phyloP scores from a whole-genome alignment of 208 protist genomes.

The Plasmodiophora brassicae region DNA sequence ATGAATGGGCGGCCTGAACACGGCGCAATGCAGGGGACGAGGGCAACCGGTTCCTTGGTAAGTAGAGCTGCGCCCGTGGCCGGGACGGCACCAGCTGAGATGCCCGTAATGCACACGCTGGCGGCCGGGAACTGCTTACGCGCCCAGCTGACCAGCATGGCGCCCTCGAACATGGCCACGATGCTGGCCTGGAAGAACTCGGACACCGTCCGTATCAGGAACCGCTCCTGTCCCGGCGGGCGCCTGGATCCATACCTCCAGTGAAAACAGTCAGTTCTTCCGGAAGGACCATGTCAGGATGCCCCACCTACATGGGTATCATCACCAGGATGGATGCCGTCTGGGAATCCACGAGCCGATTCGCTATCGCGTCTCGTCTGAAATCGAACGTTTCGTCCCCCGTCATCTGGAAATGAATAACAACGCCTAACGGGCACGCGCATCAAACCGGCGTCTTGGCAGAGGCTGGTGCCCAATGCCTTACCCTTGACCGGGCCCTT shows the following conservation, averaged over 20 bases:
- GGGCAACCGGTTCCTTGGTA: not conserved
- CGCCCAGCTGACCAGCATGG: not conserved
- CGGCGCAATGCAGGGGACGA: not conserved
- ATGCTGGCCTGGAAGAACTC: not conserved
- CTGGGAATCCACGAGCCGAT: not conserved
- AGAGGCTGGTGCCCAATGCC: not conserved
- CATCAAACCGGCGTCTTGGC: too few species aligned
- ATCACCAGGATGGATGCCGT: slow-evolving; percentile 1
- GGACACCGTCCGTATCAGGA: not conserved
- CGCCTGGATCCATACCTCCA: not conserved
- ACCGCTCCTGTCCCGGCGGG: not conserved
- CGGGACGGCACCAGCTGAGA: not conserved
- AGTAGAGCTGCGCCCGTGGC: not conserved
- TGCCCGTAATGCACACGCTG: not conserved
- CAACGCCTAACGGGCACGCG: not conserved
- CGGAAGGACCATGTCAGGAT: not conserved
- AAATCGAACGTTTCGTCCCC: slow-evolving; percentile 9
- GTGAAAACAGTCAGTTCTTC: not conserved
- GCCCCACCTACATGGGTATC: not conserved
- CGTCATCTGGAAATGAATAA: slow-evolving; percentile 17
- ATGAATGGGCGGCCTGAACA: not conserved
- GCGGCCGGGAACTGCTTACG: not conserved
- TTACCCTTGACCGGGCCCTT: not conserved
- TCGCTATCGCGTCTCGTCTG: not conserved
- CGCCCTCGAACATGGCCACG: not conserved